Evolutionary conservation across 441 rosid genomes (phyloP), one percentile per base, ranked within the genome.

Genomic region (Eutrema salsugineum): DNA sequence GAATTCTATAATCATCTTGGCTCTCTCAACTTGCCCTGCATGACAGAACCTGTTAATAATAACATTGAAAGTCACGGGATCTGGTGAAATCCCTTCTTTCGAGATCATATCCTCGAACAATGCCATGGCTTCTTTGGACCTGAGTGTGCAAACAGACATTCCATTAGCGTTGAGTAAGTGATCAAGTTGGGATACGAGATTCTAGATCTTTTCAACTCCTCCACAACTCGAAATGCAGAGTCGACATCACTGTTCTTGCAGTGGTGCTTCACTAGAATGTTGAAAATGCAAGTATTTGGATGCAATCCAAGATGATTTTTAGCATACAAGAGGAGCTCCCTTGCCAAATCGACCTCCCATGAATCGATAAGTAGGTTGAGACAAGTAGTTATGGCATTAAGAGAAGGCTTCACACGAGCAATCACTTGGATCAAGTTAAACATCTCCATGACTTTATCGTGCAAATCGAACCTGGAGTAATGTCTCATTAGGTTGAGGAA

Each of bases 71-170:
- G 87, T 86, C 43, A 88, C 78, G 2, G 85, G 88, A 81, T 94
- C 97, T 0, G 99, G 97, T 15, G 81, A 51, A 68, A 94, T 87
- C 70, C 84, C 82, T 76, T 86, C 86, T 76, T 85, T 82, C 5
- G 89, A 86, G 43, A 94, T 86, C 97, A 91, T 94, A 71, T 85
- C 86, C 90, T 91, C 97, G 40, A 91, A 90, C 76, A 88, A 59
- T 8, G 86, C 85, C 54, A 90, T 62, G 3, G 97, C 97, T 78
- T 94, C 96, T 78, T 83, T 75, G 28, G 88, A 82, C 72, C 85
- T 90, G 92, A 89, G 40, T 73, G 76, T 57, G 42, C 68, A 75
- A 92, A 92, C 19, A 91, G 76, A 62, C 88, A 88, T 56, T 79
- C 86, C 81, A 94, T 85, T 70, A 94, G 49, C 11, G 94, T 91